Conservation (phyloP, 2,329 filamentous ascomycete species). For the Cladosporium cucumerinum region DNA sequence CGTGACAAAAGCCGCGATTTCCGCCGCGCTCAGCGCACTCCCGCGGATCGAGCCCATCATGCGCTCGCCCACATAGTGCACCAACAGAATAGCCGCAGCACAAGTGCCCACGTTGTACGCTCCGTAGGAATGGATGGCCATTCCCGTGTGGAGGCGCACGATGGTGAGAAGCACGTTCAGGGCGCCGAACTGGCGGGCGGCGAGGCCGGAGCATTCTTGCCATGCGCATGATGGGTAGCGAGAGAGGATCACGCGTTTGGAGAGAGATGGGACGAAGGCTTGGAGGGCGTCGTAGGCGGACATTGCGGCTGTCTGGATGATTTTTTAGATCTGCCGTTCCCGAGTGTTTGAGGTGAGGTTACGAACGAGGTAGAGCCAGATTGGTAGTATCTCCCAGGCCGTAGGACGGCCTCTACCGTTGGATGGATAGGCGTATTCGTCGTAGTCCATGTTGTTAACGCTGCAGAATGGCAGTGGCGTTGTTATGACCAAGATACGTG, state of each 20-base stretch:
- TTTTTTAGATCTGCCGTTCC: background rate
- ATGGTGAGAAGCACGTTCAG: slow-evolving; percentile 1
- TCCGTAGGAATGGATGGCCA: background rate
- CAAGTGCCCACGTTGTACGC: slow-evolving; percentile 5
- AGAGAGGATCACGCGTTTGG: background rate
- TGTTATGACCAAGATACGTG: background rate
- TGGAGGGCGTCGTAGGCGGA: slow-evolving; percentile 3
- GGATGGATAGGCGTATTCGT: background rate
- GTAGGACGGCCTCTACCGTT: background rate
- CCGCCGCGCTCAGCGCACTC: background rate
- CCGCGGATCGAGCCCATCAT: slow-evolving; percentile 2
- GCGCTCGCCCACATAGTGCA: slow-evolving; percentile 7
- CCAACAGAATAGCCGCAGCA: background rate
- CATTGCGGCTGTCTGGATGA: slow-evolving; percentile 1
- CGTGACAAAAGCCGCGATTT: background rate
- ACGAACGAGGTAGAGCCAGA: slow-evolving; percentile 6
- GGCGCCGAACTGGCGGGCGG: slow-evolving; percentile 7
- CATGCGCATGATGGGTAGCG: background rate
- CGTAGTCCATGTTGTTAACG: background rate
- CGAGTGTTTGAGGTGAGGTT: too few relatives aligned
- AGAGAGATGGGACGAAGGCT: slow-evolving; percentile 6
- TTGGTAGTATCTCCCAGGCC: slow-evolving; percentile 2
- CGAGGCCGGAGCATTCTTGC: background rate
- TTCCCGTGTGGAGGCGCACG: background rate
- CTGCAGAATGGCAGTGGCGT: background rate